Conservation (phyloP, 2,329 filamentous ascomycete species). For the Zymoseptoria passerinii region DNA sequence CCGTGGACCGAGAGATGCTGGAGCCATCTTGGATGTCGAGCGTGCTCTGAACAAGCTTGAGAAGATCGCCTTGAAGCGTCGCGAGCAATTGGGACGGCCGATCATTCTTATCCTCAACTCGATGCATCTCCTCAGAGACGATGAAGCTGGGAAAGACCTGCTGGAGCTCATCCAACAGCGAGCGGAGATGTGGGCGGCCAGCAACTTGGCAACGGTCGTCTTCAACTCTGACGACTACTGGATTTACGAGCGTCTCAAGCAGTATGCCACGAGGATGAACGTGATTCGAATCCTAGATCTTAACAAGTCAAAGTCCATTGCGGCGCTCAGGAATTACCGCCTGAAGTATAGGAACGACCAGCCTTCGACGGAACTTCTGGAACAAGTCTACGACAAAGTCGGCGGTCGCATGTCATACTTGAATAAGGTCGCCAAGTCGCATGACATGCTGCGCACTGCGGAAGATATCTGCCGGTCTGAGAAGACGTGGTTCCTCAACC, state of each 20-base stretch:
- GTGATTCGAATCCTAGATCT: slow-evolving; percentile 80
- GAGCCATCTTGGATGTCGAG: slow-evolving; percentile 88
- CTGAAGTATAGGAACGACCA: slow-evolving; percentile 63
- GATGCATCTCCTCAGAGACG: slow-evolving; percentile 80
- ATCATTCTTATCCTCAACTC: slow-evolving; percentile 93
- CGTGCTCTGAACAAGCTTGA: slow-evolving; percentile 95
- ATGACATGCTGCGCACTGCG: slow-evolving; percentile 71
- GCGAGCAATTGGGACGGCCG: slow-evolving; percentile 55
- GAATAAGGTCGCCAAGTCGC: slow-evolving; percentile 79
- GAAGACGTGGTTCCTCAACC: slow-evolving; percentile 71
- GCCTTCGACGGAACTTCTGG: slow-evolving; percentile 47
- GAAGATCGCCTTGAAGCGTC: slow-evolving; percentile 74
- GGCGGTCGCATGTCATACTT: slow-evolving; percentile 84
- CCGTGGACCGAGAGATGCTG: slow-evolving; percentile 81
- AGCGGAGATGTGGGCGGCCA: slow-evolving; percentile 92
- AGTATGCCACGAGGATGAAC: slow-evolving; percentile 89
- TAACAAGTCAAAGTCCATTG: slow-evolving; percentile 66
- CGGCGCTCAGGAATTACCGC: slow-evolving; percentile 73
- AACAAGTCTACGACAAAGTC: slow-evolving; percentile 75
- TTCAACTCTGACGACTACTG: slow-evolving; percentile 98
- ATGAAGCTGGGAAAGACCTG: slow-evolving; percentile 86
- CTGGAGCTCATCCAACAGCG: slow-evolving; percentile 92
- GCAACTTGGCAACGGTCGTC: slow-evolving; percentile 81
- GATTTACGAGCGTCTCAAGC: slow-evolving; percentile 92
- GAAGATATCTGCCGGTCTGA: slow-evolving; percentile 62